Conservation (phyloP, 2,329 filamentous ascomycete species). For the Fusarium sp. region DNA sequence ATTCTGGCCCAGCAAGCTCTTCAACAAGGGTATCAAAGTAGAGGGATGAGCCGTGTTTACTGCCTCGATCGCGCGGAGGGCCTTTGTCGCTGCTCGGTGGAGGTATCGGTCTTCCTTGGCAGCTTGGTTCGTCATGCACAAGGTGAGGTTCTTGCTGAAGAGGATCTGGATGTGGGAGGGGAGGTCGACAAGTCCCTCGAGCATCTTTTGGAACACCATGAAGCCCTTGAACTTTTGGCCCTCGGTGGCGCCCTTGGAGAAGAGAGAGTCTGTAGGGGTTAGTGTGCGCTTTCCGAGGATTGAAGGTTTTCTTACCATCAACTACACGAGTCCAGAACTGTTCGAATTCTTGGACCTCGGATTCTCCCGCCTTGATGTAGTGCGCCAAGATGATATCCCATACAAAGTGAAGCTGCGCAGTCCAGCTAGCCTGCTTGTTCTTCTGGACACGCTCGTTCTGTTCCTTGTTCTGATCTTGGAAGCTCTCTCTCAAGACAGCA, state of each 20-base stretch:
- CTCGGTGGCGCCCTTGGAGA: constrained; percentile 83
- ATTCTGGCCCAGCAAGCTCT: constrained; percentile 75
- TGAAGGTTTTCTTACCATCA: constrained; percentile 73
- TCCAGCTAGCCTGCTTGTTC: constrained; percentile 79
- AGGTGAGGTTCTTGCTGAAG: constrained; percentile 87
- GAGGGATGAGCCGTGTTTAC: constrained; percentile 71
- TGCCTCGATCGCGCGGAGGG: constrained; percentile 77
- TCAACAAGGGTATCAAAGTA: constrained; percentile 71
- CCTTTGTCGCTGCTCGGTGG: constrained; percentile 81
- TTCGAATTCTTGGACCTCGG: constrained; percentile 66
- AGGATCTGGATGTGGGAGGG: constrained; percentile 64
- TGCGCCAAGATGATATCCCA: constrained; percentile 83
- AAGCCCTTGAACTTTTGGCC: constrained; percentile 95
- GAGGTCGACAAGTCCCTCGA: constrained; percentile 65
- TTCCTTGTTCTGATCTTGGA: constrained; percentile 64
- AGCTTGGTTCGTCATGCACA: constrained; percentile 85
- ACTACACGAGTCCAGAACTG: constrained; percentile 90
- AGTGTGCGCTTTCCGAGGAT: constrained; percentile 20
- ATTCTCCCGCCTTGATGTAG: constrained; percentile 56
- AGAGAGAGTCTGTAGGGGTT: constrained; percentile 75
- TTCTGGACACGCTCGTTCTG: constrained; percentile 56
- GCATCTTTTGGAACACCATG: constrained; percentile 82
- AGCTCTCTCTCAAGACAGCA: constrained; percentile 82
- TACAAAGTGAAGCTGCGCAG: constrained; percentile 84
- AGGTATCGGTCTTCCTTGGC: constrained; percentile 82